These are phyloP conservation scores for Prasinococcaceae sp. DNA, from an alignment of 139 green algal species.

Conservation along the genomic window DNA sequence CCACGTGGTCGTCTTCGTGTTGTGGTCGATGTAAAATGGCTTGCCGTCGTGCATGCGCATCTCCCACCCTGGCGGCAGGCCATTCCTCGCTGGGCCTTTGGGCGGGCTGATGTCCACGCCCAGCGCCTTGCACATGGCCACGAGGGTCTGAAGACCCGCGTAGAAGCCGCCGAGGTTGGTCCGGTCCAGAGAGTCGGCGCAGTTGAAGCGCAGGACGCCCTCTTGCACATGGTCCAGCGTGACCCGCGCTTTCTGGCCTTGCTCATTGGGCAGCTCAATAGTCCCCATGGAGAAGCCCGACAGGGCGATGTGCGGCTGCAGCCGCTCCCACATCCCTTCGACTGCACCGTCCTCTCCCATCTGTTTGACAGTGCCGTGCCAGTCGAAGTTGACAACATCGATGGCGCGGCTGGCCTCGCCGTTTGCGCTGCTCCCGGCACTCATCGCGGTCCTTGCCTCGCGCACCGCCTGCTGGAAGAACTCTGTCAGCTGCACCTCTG, in stretches of 20 bases:
- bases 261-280: neutral
- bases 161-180: slow-evolving; percentile 96
- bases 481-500: slow-evolving; percentile 53
- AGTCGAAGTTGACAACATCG: slow-evolving; percentile 77
- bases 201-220: slow-evolving; percentile 86
- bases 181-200: slow-evolving; percentile 88
- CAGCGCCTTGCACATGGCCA: slow-evolving; percentile 22
- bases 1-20: slow-evolving; percentile 74
- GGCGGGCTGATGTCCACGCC: neutral
- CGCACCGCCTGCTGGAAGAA: slow-evolving; percentile 43
- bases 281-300: slow-evolving; percentile 10
- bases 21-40: slow-evolving; percentile 92
- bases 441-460: slow-evolving; percentile 13
- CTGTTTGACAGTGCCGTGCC: slow-evolving; percentile 81
- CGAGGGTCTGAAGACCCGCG: slow-evolving; percentile 56
- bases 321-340: slow-evolving; percentile 74
- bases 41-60: slow-evolving; percentile 61
- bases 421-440: neutral
- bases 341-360: slow-evolving; percentile 68
- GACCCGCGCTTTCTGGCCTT: neutral
- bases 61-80: slow-evolving; percentile 69
- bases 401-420: slow-evolving; percentile 4
- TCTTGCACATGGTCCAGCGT: slow-evolving; percentile 27
- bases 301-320: slow-evolving; percentile 31
- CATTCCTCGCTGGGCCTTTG: neutral